Conservation (phyloP, 768 basidiomycete species). For the Lactarius pseudohatsudake region DNA sequence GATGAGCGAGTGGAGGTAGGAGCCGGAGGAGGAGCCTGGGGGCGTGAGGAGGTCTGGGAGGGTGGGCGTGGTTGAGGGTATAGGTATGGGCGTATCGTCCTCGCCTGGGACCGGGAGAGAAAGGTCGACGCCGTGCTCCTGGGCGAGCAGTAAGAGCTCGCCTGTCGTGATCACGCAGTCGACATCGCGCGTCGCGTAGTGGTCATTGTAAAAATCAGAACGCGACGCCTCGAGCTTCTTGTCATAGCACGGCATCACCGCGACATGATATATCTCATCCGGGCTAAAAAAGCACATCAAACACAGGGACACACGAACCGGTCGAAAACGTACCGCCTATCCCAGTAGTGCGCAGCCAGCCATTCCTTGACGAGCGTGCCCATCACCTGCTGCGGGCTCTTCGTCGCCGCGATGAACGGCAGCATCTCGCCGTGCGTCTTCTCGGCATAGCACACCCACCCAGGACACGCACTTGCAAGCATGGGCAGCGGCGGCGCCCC, state of each 20-base stretch:
- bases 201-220: conserved; percentile 83
- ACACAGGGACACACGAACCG: neutral
- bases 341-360: conserved; percentile 62
- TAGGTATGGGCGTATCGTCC: conserved; percentile 44
- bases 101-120: conserved; percentile 48
- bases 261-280: conserved; percentile 88
- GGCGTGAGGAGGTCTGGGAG: conserved; percentile 78
- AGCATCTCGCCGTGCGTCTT: conserved; percentile 95
- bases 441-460: conserved; percentile 99
- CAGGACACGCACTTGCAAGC: conserved; percentile 94
- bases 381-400: conserved; percentile 94
- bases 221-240: conserved; percentile 98
- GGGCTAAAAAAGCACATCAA: conserved; percentile 50
- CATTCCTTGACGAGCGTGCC: conserved; percentile 91
- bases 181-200: conserved; percentile 84
- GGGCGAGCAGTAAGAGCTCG: conserved; percentile 84
- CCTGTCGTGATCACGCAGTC: conserved; percentile 98
- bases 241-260: conserved; percentile 99
- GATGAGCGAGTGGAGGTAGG: conserved; percentile 84
- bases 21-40: conserved; percentile 87
- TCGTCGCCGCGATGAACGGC: conserved; percentile 82
- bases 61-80: neutral
- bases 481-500: conserved; percentile 66
- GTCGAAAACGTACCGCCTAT: conserved; percentile 56
- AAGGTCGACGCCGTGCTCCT: conserved; percentile 79